Evolutionary conservation across 129 eudicot genomes (phyloP), one percentile per base, ranked within the genome.

Genomic region (carrot (Daucus carota)): DNA sequence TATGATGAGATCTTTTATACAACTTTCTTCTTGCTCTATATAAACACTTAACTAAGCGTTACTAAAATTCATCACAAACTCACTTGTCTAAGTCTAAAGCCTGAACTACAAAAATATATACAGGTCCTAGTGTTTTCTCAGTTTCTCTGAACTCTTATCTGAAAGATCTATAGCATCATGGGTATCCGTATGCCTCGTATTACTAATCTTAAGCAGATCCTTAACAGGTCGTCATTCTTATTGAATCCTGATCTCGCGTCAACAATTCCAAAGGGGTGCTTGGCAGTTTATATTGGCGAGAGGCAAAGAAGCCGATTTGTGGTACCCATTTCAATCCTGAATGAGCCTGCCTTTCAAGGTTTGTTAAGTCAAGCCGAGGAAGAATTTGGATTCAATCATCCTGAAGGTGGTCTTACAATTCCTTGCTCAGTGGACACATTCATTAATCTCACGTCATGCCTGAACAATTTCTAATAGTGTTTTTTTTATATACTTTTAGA

Each of bases 181-280:
- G 70, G 70, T 63, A 63, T 63, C 26, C 70, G 36, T 31, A 63
- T 63, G 70, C 70, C 70, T 29, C 70, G 40, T 63, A 13, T 63
- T 28, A 11, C 38, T 63, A 28, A 63, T 63, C 70, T 63, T 20
- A 63, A 63, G 15, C 38, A 63, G 4, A 63, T 63, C 10, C 70
- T 63, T 29, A 26, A 63, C 34, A 20, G 41, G 11, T 63, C 70
- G 13, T 29, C 70, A 11, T 63, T 5, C 20, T 11, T 29, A 0
- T 26, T 3, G 13, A 29, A 31, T 63, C 33, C 38, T 63, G 70
- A 22, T 54, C 63, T 14, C 13, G 6, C 70, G 14, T 29, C 70
- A 31, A 12, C 70, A 38, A 31, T 63, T 63, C 70, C 70, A 63
- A 67, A 67, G 13, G 45, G 72, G 24, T 68, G 72, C 3, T 18